These are phyloP conservation scores for Globisporangium parvum DNA, from an alignment of 352 stramenopile genomes.

Conservation along the genomic window DNA sequence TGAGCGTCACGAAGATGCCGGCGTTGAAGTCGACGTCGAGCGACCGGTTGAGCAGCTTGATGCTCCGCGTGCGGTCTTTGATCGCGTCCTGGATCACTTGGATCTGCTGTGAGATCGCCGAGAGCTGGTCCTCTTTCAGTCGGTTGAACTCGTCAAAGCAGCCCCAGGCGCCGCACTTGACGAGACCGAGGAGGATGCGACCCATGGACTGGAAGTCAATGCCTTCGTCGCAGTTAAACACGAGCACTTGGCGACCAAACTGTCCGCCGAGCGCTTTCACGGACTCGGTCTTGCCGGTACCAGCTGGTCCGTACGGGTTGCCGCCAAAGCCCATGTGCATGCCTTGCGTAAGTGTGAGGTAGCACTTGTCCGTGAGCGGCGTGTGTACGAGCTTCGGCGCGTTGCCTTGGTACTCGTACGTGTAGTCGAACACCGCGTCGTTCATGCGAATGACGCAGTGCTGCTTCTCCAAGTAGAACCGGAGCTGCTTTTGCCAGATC, in stretches of 20 bases:
- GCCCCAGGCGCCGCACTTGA: conserved; percentile 94
- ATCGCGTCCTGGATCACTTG: conserved; percentile 94
- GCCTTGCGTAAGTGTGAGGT: conserved; percentile 91
- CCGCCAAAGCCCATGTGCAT: conserved; percentile 92
- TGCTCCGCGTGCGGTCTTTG: conserved; percentile 64
- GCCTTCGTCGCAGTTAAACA: conserved; percentile 94
- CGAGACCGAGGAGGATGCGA: conserved; percentile 92
- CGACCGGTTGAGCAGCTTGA: conserved; percentile 78
- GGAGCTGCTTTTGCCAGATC: conserved; percentile 93
- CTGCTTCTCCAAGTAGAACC: conserved; percentile 84
- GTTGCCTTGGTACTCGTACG: conserved; percentile 95
- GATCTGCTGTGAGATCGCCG: conserved; percentile 93
- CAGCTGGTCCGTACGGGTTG: conserved; percentile 92
- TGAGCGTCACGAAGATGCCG: conserved; percentile 96
- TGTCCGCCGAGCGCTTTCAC: conserved; percentile 91
- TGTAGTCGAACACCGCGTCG: conserved; percentile 88
- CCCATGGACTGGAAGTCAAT: conserved; percentile 95
- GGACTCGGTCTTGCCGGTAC: conserved; percentile 93
- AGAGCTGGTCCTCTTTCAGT: conserved; percentile 92
- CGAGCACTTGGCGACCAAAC: conserved; percentile 89
- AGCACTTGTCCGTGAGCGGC: conserved; percentile 93
- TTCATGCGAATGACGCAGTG: conserved; percentile 62
- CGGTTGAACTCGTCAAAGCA: conserved; percentile 97
- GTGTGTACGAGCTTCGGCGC: conserved; percentile 92
- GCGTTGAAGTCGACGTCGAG: conserved; percentile 92